Conservation (phyloP, 345 rosid species). For the Dovyalis caffra region DNA sequence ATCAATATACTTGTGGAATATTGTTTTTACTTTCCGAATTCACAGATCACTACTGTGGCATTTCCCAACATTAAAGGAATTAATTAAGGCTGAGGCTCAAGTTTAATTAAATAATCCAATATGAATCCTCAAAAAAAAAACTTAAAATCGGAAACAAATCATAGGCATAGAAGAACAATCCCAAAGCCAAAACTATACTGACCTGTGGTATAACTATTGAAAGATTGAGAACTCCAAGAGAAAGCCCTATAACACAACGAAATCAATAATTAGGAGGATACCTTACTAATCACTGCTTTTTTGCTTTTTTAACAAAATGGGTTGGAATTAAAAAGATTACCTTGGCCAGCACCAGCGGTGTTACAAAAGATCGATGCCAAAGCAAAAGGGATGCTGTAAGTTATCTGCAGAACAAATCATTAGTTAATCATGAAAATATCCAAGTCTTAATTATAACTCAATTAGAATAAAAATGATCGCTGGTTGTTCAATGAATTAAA, state of each 20-base stretch:
- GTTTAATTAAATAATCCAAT: no score
- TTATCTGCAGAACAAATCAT: conserved; percentile 46
- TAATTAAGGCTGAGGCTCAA: neutral
- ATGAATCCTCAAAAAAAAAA: neutral
- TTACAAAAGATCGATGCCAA: conserved; percentile 78
- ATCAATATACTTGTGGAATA: neutral
- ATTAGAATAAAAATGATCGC: no score
- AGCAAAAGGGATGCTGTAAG: conserved; percentile 83
- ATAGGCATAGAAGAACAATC: neutral
- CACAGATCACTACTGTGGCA: neutral
- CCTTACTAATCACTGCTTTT: neutral
- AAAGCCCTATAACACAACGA: conserved; percentile 49
- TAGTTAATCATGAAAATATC: neutral
- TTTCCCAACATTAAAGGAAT: neutral
- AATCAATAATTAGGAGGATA: neutral
- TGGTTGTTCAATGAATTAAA: no score
- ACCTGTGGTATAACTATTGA: conserved; percentile 87
- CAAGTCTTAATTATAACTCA: neutral
- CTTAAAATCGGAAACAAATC: no score
- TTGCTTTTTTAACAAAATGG: neutral
- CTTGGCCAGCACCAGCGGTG: conserved; percentile 77
- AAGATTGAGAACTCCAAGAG: conserved; percentile 75
- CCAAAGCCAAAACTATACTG: neutral
- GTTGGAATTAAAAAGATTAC: conserved; percentile 19
- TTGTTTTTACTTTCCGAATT: neutral